A percentile compares a stretch with the other conserved stretches of the same genome.
Conservation (phyloP, 2,329 filamentous ascomycete species). For the Xylariaceae sp. region DNA sequence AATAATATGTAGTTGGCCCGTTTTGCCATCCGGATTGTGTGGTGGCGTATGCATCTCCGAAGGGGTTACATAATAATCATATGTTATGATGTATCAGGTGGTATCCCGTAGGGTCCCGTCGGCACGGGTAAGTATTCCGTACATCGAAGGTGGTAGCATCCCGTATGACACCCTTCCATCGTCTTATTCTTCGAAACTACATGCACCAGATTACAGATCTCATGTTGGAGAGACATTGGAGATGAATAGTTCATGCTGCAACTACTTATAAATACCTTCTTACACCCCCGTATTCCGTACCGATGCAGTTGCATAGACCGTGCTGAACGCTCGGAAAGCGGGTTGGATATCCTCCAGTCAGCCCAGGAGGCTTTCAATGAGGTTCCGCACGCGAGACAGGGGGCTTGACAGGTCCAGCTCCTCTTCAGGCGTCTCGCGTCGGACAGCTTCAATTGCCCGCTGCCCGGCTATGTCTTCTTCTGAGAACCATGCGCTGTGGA, state of each 20-base stretch:
- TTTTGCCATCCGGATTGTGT: neutral
- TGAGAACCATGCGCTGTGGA: conserved; percentile 60
- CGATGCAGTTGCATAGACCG: neutral
- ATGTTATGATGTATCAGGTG: too few relatives aligned
- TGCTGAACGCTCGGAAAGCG: neutral
- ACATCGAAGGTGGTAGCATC: too few relatives aligned
- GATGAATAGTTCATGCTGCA: too few relatives aligned
- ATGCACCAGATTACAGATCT: too few relatives aligned
- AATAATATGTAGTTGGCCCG: neutral
- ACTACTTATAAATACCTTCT: too few relatives aligned
- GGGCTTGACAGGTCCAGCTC: conserved; percentile 24
- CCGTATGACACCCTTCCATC: too few relatives aligned
- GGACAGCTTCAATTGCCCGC: conserved; percentile 27
- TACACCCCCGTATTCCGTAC: neutral
- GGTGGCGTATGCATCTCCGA: too few relatives aligned
- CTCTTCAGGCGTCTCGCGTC: conserved; percentile 18
- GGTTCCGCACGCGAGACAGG: conserved; percentile 25
- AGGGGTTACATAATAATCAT: too few relatives aligned
- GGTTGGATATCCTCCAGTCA: conserved; percentile 8
- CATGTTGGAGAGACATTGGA: too few relatives aligned
- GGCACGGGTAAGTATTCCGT: too few relatives aligned
- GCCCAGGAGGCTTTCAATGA: conserved; percentile 25
- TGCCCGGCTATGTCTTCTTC: conserved; percentile 48
- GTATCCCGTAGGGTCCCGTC: too few relatives aligned
- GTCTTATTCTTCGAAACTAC: too few relatives aligned